Evolutionary conservation across 805 yeast genomes (phyloP), one percentile per base, ranked within the genome.

Genomic region (Suhomyces xylopsoci): DNA sequence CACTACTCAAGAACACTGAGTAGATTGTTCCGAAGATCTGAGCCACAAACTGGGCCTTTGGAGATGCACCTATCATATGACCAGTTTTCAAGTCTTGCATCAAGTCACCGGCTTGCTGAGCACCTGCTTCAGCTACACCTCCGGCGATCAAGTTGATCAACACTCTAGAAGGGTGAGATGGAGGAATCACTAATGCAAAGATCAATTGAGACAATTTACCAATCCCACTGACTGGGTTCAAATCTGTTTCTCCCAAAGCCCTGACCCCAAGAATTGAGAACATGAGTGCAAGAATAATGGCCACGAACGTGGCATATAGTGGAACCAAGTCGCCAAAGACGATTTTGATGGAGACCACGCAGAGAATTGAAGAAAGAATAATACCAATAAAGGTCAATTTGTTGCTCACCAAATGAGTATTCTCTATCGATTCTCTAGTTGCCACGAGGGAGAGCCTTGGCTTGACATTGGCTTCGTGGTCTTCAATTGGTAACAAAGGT

Each of bases 11-110:
- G 5, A 91, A 61, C 5, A 90, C 83, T 1, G 97, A 90, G 83
- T 90, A 94, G 0, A 82, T 58, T 0, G 97, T 88, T 0, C 99
- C 99, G 41, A 91, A 80, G 12, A 91, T 58, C 69, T 94, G 98
- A 0, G 97, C 98, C 19, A 83, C 65, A 61, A 94, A 92, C 69
- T 94, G 99, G 3, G 96, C 96, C 55, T 79, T 81, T 15, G 97
- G 97, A 0, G 96, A 88, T 0, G 98, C 97, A 14, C 96, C 96
- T 2, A 93, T 63, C 50, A 93, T 69, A 68, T 89, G 93, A 0
- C 98, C 98, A 0, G 99, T 92, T 67, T 94, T 94, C 60, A 93
- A 76, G 70, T 94, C 98, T 73, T 93, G 99, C 96, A 94, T 89
- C 64, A 93, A 76, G 70, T 93, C 99, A 28, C 99, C 98, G 2